Percentiles rank a stretch among this genome's conserved stretches.
Conservation (phyloP, 2,329 filamentous ascomycete genomes). For the Pseudogymnoascus verrucosus region DNA sequence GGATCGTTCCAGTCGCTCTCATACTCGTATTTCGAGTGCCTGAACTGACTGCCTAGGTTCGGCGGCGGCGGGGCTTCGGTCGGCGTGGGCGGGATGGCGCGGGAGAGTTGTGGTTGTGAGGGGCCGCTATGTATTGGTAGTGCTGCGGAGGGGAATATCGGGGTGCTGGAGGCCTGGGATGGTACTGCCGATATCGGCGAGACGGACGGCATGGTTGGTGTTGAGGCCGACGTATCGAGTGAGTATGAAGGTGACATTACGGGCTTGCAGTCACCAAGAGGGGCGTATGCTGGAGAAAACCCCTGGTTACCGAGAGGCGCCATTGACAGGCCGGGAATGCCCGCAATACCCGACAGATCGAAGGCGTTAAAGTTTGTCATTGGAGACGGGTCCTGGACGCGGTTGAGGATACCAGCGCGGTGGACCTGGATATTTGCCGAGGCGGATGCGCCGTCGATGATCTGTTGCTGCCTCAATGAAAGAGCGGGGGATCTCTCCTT, state of each 20-base stretch:
- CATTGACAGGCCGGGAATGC: conserved; percentile 25
- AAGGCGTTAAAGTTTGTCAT: conserved; percentile 30
- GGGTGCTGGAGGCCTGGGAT: not conserved
- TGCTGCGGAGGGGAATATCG: conserved; percentile 19
- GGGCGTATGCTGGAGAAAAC: conserved; percentile 11
- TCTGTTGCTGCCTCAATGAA: conserved; percentile 15
- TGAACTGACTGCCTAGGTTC: conserved; percentile 18
- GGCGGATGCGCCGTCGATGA: conserved; percentile 19
- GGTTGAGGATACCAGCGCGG: conserved; percentile 35
- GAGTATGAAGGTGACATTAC: conserved; percentile 2
- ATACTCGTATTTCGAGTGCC: conserved; percentile 28
- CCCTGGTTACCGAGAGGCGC: conserved; percentile 18
- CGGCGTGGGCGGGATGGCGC: not conserved
- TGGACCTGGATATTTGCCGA: conserved; percentile 43
- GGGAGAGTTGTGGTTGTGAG: not conserved
- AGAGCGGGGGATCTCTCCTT: conserved; percentile 34
- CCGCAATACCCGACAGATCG: conserved; percentile 21
- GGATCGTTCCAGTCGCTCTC: conserved; percentile 24
- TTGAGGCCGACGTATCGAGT: not conserved
- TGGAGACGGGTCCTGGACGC: conserved; percentile 26
- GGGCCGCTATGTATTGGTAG: conserved; percentile 24
- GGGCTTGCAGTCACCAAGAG: not conserved
- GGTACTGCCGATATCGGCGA: not conserved
- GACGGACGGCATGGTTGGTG: not conserved
- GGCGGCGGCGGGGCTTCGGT: not conserved